Evolutionary conservation across 495 filamentous ascomycete species (phyloP).

Genomic region (Acidiella bohemica): DNA sequence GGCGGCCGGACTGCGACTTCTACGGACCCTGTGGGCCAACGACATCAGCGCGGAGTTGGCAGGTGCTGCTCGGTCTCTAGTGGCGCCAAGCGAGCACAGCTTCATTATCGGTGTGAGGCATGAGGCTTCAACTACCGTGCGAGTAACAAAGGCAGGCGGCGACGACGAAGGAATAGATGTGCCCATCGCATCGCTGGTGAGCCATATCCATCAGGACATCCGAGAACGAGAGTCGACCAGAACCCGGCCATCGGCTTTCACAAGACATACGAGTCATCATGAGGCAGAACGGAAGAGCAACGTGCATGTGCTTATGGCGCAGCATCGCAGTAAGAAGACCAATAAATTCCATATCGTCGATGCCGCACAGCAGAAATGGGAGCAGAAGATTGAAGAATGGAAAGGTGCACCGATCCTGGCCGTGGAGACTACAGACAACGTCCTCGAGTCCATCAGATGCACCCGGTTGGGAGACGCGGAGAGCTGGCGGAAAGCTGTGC

Average conservation of each 20-base stretch:
- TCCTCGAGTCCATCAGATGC: conserved; percentile 65
- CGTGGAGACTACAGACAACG: conserved; percentile 73
- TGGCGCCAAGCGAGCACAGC: conserved; percentile 51
- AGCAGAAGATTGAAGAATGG: conserved; percentile 37
- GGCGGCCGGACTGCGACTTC: conserved; percentile 56
- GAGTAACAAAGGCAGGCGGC: conserved; percentile 42
- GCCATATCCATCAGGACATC: conserved; percentile 69
- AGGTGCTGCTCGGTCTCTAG: conserved; percentile 41
- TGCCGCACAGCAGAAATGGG: conserved; percentile 33
- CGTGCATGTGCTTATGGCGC: conserved; percentile 67
- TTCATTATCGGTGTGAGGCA: conserved; percentile 84
- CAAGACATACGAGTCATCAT: conserved; percentile 16
- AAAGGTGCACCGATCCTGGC: conserved; percentile 70
- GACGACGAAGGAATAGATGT: conserved; percentile 85
- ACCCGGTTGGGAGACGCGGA: conserved; percentile 71
- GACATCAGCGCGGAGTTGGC: conserved; percentile 86
- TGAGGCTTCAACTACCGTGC: conserved; percentile 38
- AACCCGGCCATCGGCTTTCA: conserved; percentile 8
- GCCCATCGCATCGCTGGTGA: conserved; percentile 55
- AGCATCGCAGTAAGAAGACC: conserved; percentile 77
- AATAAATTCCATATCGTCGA: conserved; percentile 78
- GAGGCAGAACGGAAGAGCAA: conserved; percentile 44
- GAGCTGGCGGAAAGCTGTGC: conserved; percentile 71
- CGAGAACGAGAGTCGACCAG: conserved; percentile 43
- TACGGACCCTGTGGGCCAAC: conserved; percentile 68